Base-by-base conservation (phyloP, 768 basidiomycete species). In the Auricularia auricula-judae region DNA sequence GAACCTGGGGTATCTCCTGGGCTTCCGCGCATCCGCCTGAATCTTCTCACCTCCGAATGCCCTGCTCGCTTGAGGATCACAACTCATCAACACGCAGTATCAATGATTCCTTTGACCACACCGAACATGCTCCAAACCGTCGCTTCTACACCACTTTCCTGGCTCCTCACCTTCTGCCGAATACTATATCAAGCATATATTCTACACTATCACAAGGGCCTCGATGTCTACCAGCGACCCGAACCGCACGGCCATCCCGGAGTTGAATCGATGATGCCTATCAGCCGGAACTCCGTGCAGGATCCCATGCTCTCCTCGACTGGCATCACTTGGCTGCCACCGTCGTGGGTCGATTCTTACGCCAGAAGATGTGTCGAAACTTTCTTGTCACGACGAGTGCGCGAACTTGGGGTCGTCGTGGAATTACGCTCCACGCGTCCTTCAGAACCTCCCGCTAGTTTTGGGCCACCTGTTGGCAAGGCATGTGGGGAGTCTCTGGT, bases 101-200 rank as follows among this genome's bases (percentile, higher is more conserved):
- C 70, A 21, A 70, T 77, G 23, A 69, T 69, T 5, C 83, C 80
- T 33, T 76, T 83, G 29, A 77, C 79, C 1, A 68, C 76, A 1
- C n/a, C 59, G 12, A 73, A 72, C 42, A 72, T 82, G 42, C 68
- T 86, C 23, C 18, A 39, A 1, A 72, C 78, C 0, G 72, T 87
- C 36, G 64, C 70, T 2, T 70, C 72, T 61, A 74, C 78, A 34
- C 87, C 87, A 0, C 75, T 87, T 62, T 76, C 74, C 3, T 78
- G 89, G 8, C 73, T 86, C 44, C 72, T 84, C 23, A 81, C 84
- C 0, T 75, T 83, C 61, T 79, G 82, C 2, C 77, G 87, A n/a
- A 89, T 88, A 63, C 69, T 84, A 3, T 84, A 80, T 64, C 79
- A 85, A 36, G 87, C 88, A 0, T 81, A 78, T 75, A 76, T 77